Evolutionary conservation across 2,329 filamentous ascomycete species (phyloP).

Genomic region (Sporothrix schenckii): DNA sequence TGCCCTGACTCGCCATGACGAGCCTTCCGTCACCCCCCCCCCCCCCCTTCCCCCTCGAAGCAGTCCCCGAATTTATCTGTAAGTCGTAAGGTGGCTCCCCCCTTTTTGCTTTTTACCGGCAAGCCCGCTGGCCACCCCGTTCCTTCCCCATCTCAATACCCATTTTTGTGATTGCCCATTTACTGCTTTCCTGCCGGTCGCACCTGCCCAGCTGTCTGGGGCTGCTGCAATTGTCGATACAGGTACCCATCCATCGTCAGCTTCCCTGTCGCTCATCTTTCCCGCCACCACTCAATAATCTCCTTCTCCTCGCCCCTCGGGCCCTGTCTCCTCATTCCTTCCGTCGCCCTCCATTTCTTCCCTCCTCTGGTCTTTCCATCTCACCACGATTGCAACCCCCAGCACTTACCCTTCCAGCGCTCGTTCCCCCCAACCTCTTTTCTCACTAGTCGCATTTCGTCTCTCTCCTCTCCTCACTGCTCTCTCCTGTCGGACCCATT

Average conservation of each 20-base stretch:
- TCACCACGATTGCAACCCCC: slow-evolving; percentile 16
- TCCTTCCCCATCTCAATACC: slow-evolving; percentile 25
- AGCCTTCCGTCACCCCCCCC: background rate
- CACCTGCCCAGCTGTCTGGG: background rate
- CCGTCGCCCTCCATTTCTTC: slow-evolving; percentile 23
- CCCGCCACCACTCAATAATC: slow-evolving; percentile 30
- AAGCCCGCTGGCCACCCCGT: slow-evolving; percentile 10
- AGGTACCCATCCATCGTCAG: slow-evolving; percentile 21
- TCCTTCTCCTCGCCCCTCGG: slow-evolving; percentile 17
- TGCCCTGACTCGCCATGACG: slow-evolving; percentile 8
- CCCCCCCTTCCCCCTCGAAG: slow-evolving; percentile 11
- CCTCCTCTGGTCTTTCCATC: slow-evolving; percentile 12
- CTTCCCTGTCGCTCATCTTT: slow-evolving; percentile 31
- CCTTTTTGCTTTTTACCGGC: slow-evolving; percentile 17
- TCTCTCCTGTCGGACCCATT: slow-evolving; percentile 25
- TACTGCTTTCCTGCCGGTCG: background rate
- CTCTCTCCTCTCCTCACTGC: slow-evolving; percentile 20
- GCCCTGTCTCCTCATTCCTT: background rate
- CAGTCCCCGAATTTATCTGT: background rate
- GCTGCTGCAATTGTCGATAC: too few species aligned
- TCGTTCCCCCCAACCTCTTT: slow-evolving; percentile 30
- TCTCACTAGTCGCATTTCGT: slow-evolving; percentile 29
- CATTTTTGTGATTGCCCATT: slow-evolving; percentile 28
- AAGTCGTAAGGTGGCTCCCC: background rate
- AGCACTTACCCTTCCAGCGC: slow-evolving; percentile 19